Evolutionary conservation across 345 rosid genomes (phyloP).

Genomic region (Laguncularia racemosa): DNA sequence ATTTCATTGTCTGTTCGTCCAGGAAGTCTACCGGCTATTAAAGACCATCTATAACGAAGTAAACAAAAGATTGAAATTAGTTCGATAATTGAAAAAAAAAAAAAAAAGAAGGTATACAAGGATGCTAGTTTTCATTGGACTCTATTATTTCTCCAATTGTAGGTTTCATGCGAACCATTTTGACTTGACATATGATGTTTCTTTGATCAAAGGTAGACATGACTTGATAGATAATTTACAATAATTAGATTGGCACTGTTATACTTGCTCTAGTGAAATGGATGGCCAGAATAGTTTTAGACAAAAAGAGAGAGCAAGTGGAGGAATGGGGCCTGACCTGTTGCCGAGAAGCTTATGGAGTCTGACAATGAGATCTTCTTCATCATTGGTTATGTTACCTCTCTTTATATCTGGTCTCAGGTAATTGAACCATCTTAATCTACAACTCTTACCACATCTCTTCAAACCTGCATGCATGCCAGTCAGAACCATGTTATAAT

Average conservation of each 20-base stretch:
- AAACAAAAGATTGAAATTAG: neutral
- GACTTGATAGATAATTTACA: no score
- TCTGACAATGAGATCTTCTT: slow-evolving; percentile 49
- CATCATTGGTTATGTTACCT: slow-evolving; percentile 45
- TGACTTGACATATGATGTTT: neutral
- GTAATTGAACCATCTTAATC: slow-evolving; percentile 53
- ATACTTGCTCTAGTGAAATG: no score
- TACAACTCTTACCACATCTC: slow-evolving; percentile 62
- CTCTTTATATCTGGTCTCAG: slow-evolving; percentile 54
- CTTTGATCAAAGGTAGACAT: no score
- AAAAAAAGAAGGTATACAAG: no score
- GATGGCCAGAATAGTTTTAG: neutral
- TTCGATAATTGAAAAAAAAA: no score
- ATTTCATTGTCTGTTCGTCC: slow-evolving; percentile 72
- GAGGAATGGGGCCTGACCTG: slow-evolving; percentile 30
- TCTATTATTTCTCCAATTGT: no score
- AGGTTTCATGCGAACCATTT: neutral
- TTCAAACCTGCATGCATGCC: slow-evolving; percentile 26
- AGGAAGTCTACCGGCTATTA: slow-evolving; percentile 60
- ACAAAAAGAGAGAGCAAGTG: neutral
- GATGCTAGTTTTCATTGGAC: no score
- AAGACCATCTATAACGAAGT: slow-evolving; percentile 39
- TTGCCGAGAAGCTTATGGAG: slow-evolving; percentile 62
- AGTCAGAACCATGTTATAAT: no score
- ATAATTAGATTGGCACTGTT: neutral